Evolutionary conservation across 148 eudicot species (phyloP), one percentile per base, ranked within the genome.

Genomic region (Vaccinium myrtillus): DNA sequence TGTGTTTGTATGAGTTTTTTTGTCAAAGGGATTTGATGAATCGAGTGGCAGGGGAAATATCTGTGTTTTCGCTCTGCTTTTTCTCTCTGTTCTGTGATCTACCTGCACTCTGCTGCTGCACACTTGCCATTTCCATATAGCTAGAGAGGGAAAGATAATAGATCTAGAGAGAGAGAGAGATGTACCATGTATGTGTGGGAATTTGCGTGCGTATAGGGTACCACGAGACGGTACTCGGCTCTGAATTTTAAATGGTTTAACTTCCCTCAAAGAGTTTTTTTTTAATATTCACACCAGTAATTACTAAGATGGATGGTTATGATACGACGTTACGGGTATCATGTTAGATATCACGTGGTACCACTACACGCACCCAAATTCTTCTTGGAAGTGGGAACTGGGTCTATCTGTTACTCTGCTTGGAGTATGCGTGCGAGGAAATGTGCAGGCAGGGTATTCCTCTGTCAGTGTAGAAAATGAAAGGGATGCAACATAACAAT

Each of bases 401-500:
- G 70, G 70, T 63, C 56, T 39, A 36, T 81, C 46, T 43, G 46
- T 43, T 43, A 43, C 46, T 70, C 55, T 81, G 83, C 75, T 71
- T 82, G 32, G 88, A 87, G 90, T 86, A 93, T 92, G 97, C 98
- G 96, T 95, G 96, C 95, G 92, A 88, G 89, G 88, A 92, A 87
- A 86, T 90, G 87, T 90, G 94, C 94, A 92, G 94, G 89, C 87
- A 91, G 46, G 46, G 46, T 43, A 43, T 43, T 87, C 86, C 85
- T 12, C 23, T 89, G 90, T 86, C 86, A 93, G 94, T 89, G 86
- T 86, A 85, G 92, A 83, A 85, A 91, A 86, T 83, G 59, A 65
- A 85, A 63, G 84, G 75, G 67, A 79, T 80, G 88, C 88, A 87
- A 90, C 90, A 90, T 87, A 87, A 70, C 59, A 39, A 84, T 85